Evolutionary conservation across 257 asterid species (phyloP), one percentile per base, ranked within the genome.

Genomic region (Solanum neorickii): DNA sequence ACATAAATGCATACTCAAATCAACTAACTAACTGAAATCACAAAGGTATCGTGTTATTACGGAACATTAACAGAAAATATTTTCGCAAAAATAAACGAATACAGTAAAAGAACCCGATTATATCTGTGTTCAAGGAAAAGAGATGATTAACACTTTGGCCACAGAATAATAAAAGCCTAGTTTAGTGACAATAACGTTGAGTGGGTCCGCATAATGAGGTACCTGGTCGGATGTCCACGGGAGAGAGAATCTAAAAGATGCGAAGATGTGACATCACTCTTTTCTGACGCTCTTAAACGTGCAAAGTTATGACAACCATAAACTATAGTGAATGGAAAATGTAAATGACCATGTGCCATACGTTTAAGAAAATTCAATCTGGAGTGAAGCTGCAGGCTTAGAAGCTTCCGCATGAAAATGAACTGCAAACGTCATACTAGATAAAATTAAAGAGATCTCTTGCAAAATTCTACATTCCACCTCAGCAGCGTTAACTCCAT

Each of bases 261-360:
- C 87, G 66, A 29, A 82, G 56, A 39, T 74, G 56, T 21, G 77
- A 73, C 91, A 88, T 88, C 88, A 70, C 84, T 41, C 56, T 16
- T 60, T 86, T 86, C 74, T 83, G 82, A 44, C 46, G 62, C 88
- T 90, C 80, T 86, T 66, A 87, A 87, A 82, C 83, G 82, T 47
- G 84, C 83, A 89, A 90, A 83, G 85, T 83, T 86, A 87, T 68
- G 82, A 78, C 65, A 87, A 75, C 89, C 90, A 85, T 68, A 89
- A 80, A 89, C 86, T 88, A 46, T 31, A 23, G 25, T 29, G 87
- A 77, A 86, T 82, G 85, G 37, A 87, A 78, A 76, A 82, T 60
- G 62, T 65, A 65, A 85, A 66, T 56, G 87, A 39, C 87, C 77
- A 84, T 35, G 77, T 86, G 85, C 84, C 84, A 46, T 46, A 78